phyloP scores from a whole-genome alignment of 2,329 filamentous ascomycete genomes.

The Fusarium fracticaudum region DNA sequence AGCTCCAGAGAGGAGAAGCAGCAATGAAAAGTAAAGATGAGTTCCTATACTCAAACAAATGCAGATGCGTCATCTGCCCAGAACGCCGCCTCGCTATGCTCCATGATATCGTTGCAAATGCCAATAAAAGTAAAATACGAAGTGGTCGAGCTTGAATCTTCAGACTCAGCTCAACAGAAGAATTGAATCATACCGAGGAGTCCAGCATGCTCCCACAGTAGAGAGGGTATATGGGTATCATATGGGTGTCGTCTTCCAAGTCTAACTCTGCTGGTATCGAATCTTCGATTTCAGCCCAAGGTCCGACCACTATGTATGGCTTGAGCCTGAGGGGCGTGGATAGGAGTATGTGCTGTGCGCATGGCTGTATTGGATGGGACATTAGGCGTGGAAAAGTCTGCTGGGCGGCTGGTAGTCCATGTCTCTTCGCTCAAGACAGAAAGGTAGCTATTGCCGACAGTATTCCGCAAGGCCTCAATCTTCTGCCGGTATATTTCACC shows the following conservation, averaged over 20 bases:
- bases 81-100: conserved; percentile 56
- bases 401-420: conserved; percentile 54
- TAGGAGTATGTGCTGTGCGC: conserved; percentile 45
- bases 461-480: conserved; percentile 84
- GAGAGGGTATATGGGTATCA: conserved; percentile 45
- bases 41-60: conserved; percentile 38
- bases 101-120: conserved; percentile 43
- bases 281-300: conserved; percentile 52
- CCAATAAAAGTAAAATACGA: conserved; percentile 34
- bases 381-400: conserved; percentile 36
- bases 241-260: conserved; percentile 41
- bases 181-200: conserved; percentile 32
- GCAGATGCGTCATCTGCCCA: conserved; percentile 38
- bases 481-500: conserved; percentile 87
- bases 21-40: conserved; percentile 24
- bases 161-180: conserved; percentile 30
- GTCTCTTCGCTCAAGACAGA: conserved; percentile 84
- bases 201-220: conserved; percentile 27
- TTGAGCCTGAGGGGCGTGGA: conserved; percentile 51
- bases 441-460: conserved; percentile 88
- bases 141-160: conserved; percentile 25
- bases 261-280: conserved; percentile 20
- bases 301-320: conserved; percentile 64
- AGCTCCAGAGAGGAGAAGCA: conserved; percentile 25
- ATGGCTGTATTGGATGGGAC: conserved; percentile 44